These are phyloP conservation scores for Debaryomyces robertsiae DNA, from an alignment of 1,139 yeast genomes.

Conservation along the genomic window DNA sequence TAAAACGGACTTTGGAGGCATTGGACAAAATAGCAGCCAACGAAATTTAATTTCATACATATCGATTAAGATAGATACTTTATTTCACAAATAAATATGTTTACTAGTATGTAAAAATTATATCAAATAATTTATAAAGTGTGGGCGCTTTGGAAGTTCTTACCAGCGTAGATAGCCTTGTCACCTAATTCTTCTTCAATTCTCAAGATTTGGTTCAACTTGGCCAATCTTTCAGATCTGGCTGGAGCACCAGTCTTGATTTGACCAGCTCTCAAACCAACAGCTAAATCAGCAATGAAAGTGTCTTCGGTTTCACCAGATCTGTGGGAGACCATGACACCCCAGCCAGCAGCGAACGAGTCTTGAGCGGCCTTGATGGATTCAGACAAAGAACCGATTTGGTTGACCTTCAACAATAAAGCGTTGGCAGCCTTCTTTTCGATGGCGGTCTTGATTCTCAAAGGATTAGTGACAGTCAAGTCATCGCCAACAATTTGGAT, in stretches of 20 bases:
- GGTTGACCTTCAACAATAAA: slow-evolving; percentile 89
- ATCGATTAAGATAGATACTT: slow-evolving; percentile 6
- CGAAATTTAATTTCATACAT: slow-evolving; percentile 8
- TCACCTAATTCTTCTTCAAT: slow-evolving; percentile 92
- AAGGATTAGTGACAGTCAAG: slow-evolving; percentile 92
- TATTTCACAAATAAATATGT: slow-evolving; percentile 9
- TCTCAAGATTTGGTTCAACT: slow-evolving; percentile 89
- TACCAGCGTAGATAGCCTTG: slow-evolving; percentile 88
- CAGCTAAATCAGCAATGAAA: slow-evolving; percentile 89
- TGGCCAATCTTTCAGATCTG: slow-evolving; percentile 95
- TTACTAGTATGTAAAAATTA: slow-evolving; percentile 5
- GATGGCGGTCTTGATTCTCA: slow-evolving; percentile 83
- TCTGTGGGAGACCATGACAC: slow-evolving; percentile 93
- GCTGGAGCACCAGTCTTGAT: slow-evolving; percentile 98
- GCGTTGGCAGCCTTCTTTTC: slow-evolving; percentile 89
- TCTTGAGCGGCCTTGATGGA: slow-evolving; percentile 86
- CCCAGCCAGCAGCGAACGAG: slow-evolving; percentile 85
- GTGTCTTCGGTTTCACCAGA: slow-evolving; percentile 97
- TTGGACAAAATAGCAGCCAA: slow-evolving; percentile 21
- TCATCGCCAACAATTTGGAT: slow-evolving; percentile 91
- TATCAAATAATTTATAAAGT: slow-evolving; percentile 27
- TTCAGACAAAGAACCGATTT: slow-evolving; percentile 84
- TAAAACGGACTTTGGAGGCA: slow-evolving; percentile 45
- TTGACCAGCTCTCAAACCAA: slow-evolving; percentile 93
- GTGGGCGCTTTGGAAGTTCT: slow-evolving; percentile 59